Conservation (phyloP, 768 basidiomycete species). For the Mycena metata region DNA sequence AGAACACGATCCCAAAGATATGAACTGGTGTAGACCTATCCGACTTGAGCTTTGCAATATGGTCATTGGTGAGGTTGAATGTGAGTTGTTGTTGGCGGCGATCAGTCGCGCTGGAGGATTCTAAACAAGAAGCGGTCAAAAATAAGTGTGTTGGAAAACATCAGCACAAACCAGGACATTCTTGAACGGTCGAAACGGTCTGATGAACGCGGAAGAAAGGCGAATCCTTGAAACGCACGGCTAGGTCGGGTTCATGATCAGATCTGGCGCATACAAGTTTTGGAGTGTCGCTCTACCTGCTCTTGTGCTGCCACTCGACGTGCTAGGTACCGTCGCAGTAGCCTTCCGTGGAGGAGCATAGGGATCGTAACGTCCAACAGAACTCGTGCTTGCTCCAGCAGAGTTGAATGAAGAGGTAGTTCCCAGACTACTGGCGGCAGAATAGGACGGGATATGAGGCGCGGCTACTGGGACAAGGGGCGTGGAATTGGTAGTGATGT, state of each 20-base stretch:
- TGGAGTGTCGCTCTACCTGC: slow-evolving; percentile 44
- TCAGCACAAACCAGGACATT: slow-evolving; percentile 80
- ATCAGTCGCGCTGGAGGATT: slow-evolving; percentile 85
- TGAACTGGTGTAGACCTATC: slow-evolving; percentile 59
- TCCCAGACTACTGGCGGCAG: slow-evolving; percentile 26
- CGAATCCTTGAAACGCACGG: slow-evolving; percentile 82
- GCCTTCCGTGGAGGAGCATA: slow-evolving; percentile 72
- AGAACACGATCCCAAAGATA: slow-evolving; percentile 21
- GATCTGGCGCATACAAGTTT: slow-evolving; percentile 23
- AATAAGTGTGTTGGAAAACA: slow-evolving; percentile 3
- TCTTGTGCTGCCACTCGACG: slow-evolving; percentile 40
- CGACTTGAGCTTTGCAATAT: slow-evolving; percentile 69
- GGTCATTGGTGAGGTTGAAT: slow-evolving; percentile 78
- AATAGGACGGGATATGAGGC: slow-evolving; percentile 29
- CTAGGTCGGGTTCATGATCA: slow-evolving; percentile 53
- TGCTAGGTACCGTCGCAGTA: slow-evolving; percentile 50
- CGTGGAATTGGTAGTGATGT: slow-evolving; percentile 24
- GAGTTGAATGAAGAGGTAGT: slow-evolving; percentile 49
- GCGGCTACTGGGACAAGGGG: slow-evolving; percentile 24
- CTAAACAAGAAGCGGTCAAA: slow-evolving; percentile 51
- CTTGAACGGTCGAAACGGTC: slow-evolving; percentile 70
- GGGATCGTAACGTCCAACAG: slow-evolving; percentile 70
- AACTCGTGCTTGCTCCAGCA: slow-evolving; percentile 47
- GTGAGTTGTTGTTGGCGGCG: slow-evolving; percentile 72
- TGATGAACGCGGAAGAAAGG: slow-evolving; percentile 83